phyloP scores from a whole-genome alignment of 306 rosid genomes.

The Amphicarpaea edgeworthii region DNA sequence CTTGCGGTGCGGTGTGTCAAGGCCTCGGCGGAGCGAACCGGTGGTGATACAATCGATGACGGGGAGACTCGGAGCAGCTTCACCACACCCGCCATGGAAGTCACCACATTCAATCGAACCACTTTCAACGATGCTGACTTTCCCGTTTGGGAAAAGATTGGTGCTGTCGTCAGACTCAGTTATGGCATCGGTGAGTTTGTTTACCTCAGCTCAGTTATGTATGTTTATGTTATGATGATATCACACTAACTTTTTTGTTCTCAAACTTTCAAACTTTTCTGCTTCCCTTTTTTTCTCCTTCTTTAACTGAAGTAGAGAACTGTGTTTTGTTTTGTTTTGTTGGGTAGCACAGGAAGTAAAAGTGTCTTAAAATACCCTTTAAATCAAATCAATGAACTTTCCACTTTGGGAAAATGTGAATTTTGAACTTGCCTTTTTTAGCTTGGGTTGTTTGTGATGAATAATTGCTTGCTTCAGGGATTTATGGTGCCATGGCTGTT shows the following conservation, averaged over 20 bases:
- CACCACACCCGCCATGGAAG: constrained; percentile 81
- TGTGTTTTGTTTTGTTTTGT: too few relatives aligned
- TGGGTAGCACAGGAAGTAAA: constrained; percentile 1
- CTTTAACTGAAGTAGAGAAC: background rate
- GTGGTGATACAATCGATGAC: constrained; percentile 62
- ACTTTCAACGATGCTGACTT: constrained; percentile 72
- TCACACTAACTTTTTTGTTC: background rate
- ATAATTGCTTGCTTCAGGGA: constrained; percentile 61
- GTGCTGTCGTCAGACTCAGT: constrained; percentile 89
- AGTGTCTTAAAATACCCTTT: background rate
- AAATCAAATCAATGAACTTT: constrained; percentile 1
- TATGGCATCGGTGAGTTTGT: constrained; percentile 82
- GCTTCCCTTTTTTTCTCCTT: constrained; percentile 14
- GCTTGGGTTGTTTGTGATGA: constrained; percentile 31
- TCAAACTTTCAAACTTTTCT: background rate
- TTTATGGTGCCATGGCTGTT: constrained; percentile 94
- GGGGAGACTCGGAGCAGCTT: constrained; percentile 58
- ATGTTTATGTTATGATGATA: background rate
- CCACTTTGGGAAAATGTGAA: background rate
- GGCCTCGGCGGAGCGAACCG: constrained; percentile 75
- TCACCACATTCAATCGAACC: constrained; percentile 66
- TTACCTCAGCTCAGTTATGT: too few relatives aligned
- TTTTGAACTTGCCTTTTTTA: constrained; percentile 8
- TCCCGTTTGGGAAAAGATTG: constrained; percentile 94
- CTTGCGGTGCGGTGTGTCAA: constrained; percentile 51